A percentile compares a stretch with the other conserved stretches of the same genome.
phyloP scores from a whole-genome alignment of 306 rosid genomes.

The Ochetophila trinervis region DNA sequence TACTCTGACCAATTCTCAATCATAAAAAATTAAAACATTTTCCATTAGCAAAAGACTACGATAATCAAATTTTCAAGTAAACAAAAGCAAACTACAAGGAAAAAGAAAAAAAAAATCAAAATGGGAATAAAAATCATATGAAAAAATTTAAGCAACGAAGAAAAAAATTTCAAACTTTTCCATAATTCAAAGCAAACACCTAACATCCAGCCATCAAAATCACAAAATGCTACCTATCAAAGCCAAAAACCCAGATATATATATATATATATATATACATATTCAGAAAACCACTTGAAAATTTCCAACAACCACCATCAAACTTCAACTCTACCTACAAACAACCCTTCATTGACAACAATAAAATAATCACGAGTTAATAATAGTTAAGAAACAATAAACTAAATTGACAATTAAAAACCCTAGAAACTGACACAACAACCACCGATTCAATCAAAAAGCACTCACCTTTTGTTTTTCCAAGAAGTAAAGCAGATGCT shows the following conservation, averaged over 20 bases:
- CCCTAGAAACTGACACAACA: conserved; percentile 16
- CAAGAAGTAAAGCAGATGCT: conserved; percentile 43
- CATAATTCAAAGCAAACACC: conserved; percentile 21
- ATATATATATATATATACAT: no score
- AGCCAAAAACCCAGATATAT: conserved; percentile 17
- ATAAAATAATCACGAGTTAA: background rate
- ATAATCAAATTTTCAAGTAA: background rate
- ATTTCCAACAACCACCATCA: conserved; percentile 14
- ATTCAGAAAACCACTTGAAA: conserved; percentile 14
- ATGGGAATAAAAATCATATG: conserved; percentile 1
- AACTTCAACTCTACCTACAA: conserved; percentile 15
- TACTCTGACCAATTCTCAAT: conserved; percentile 2
- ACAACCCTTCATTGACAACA: conserved; percentile 5
- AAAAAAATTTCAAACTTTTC: background rate
- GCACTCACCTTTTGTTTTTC: conserved; percentile 49
- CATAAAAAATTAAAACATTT: background rate
- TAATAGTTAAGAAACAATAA: background rate
- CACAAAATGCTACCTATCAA: background rate
- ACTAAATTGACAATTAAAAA: conserved; percentile 7
- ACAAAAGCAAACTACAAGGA: background rate
- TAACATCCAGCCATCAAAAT: conserved; percentile 6
- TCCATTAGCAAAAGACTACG: conserved; percentile 1
- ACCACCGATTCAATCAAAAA: conserved; percentile 22
- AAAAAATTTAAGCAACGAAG: conserved; percentile 20
- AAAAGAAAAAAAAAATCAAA: background rate